Evolutionary conservation across 345 rosid species (phyloP), one percentile per base, ranked within the genome.

Genomic region (Xanthoceras sorbifolium): DNA sequence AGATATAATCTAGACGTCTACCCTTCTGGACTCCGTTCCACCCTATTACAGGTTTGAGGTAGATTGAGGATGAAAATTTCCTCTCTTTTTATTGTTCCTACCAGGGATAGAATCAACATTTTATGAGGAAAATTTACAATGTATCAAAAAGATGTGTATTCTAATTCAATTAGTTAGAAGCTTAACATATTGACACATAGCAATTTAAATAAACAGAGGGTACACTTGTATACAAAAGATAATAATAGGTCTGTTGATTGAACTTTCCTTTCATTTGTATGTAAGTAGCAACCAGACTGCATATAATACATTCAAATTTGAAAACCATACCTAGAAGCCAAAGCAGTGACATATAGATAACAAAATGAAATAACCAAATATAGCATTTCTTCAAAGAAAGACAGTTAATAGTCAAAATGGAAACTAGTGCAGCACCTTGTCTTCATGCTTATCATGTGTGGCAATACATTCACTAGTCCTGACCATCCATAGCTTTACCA

Each of bases 361-460:
- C 31, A 28, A 59, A 22, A 65, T 31, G 23, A n/a, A 23, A 69
- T 14, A 20, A 63, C 52, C 31, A 28, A 36, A n/a, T 14, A 71
- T 6, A 22, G 25, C 22, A 25, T 26, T 57, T 12, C 9, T 23
- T 25, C 26, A 48, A 44, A 74, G 11, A 20, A 36, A 61, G 18
- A 22, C 1, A 25, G 34, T 44, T 57, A 67, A 23, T 31, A 17
- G 18, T 31, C 67, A 55, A 65, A 57, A 1, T 15, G 32, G 40
- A 60, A 67, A 52, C 20, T 57, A 25, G 72, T 70, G 68, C 60
- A 75, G 67, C 62, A 96, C 98, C 99, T 96, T 96, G 81, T 93
- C 94, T 81, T 93, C 97, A 31, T 96, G 98, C 78, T 91, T 89
- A 87, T 93, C 98, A 81, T 92, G 93, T 71, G 99, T 92, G 78